Conservation (phyloP, 495 filamentous ascomycete species). For the Trichoderma parareesei region DNA sequence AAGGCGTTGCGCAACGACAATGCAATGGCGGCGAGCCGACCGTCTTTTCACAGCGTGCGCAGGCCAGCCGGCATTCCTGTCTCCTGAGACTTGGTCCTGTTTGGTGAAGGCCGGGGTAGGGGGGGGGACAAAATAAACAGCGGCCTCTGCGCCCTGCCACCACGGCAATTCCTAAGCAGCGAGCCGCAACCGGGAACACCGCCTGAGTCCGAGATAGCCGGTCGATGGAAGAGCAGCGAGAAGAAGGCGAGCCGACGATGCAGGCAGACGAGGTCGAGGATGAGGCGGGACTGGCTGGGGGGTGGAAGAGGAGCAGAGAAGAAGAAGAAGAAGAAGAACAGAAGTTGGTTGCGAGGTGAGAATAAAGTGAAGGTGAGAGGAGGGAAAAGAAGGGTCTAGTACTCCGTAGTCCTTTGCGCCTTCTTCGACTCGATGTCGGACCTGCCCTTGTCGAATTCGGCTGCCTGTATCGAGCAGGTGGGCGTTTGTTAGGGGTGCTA, state of each 20-base stretch:
- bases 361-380: not conserved
- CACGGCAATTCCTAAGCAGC: not conserved
- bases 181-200: not conserved
- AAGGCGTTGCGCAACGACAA: not conserved
- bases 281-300: no score
- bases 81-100: not conserved
- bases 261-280: not conserved
- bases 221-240: not conserved
- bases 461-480: conserved; percentile 4
- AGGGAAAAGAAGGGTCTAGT: not conserved
- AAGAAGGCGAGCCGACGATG: not conserved
- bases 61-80: not conserved
- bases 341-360: not conserved
- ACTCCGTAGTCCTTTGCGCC: not conserved
- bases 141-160: not conserved
- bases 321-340: not conserved
- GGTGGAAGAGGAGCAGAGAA: not conserved
- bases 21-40: not conserved
- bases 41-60: not conserved
- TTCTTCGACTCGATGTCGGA: not conserved
- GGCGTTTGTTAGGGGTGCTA: not conserved
- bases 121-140: not conserved
- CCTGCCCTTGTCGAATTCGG: not conserved
- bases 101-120: not conserved
- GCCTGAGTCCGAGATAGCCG: not conserved